A percentile compares a stretch with the other conserved stretches of the same genome.
Conservation (phyloP, 257 asterid genomes). For the Hygrophila difformis region DNA sequence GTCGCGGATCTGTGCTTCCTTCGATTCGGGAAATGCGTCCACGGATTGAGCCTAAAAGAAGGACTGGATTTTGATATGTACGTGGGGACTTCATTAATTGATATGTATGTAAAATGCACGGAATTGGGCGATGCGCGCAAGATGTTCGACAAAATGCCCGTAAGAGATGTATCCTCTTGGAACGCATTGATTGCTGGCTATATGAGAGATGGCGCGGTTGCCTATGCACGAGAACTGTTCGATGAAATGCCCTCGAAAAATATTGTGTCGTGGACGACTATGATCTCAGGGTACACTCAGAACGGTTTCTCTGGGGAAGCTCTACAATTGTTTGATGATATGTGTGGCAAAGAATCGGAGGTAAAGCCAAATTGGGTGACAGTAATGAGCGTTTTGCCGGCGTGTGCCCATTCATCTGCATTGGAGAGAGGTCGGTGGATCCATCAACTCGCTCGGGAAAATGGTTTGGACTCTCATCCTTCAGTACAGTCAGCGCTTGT, state of each 20-base stretch:
- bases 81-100: conserved; percentile 60
- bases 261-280: conserved; percentile 76
- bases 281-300: conserved; percentile 87
- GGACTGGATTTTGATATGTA: conserved; percentile 52
- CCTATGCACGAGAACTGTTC: conserved; percentile 45
- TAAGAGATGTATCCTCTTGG: conserved; percentile 61
- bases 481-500: conserved; percentile 61
- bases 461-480: conserved; percentile 50
- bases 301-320: conserved; percentile 60
- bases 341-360: conserved; percentile 33
- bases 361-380: conserved; percentile 88
- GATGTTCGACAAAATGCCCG: conserved; percentile 61
- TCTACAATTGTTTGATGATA: conserved; percentile 46
- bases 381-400: conserved; percentile 70
- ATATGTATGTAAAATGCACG: conserved; percentile 71
- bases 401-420: conserved; percentile 60
- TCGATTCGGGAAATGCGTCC: conserved; percentile 39
- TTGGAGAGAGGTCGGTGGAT: conserved; percentile 53
- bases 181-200: conserved; percentile 66
- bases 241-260: conserved; percentile 40
- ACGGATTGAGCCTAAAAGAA: conserved; percentile 46
- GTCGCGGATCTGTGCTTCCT: conserved; percentile 30
- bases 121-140: conserved; percentile 35
- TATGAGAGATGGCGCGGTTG: conserved; percentile 55
- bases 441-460: conserved; percentile 41